A percentile compares a stretch with the other conserved stretches of the same genome.
phyloP scores from a whole-genome alignment of 2,329 filamentous ascomycete species.

The Colletotrichum lindemuthianum region DNA sequence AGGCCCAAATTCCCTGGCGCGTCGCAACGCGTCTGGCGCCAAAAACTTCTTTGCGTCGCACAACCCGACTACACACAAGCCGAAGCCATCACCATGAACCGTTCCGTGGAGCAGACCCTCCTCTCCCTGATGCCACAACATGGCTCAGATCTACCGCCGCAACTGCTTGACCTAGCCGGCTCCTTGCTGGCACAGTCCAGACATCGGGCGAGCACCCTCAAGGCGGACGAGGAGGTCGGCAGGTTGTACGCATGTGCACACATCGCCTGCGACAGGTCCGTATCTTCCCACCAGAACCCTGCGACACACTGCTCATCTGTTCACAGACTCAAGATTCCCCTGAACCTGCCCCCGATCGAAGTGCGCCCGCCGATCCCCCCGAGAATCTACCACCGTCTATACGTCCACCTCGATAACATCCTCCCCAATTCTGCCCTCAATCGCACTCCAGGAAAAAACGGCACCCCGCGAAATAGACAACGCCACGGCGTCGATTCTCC shows the following conservation, averaged over 20 bases:
- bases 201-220: slow-evolving; percentile 79
- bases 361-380: slow-evolving; percentile 82
- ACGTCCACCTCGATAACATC: slow-evolving; percentile 79
- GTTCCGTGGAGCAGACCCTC: slow-evolving; percentile 77
- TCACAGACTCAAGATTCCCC: slow-evolving; percentile 73
- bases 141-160: slow-evolving; percentile 71
- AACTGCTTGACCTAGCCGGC: slow-evolving; percentile 76
- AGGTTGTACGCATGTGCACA: slow-evolving; percentile 86
- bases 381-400: slow-evolving; percentile 84
- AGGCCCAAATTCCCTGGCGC: slow-evolving; percentile 7
- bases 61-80: not conserved
- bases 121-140: slow-evolving; percentile 79
- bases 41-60: slow-evolving; percentile 9
- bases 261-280: slow-evolving; percentile 86
- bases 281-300: not conserved
- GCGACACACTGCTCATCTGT: not conserved
- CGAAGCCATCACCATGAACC: slow-evolving; percentile 68
- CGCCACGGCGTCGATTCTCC: slow-evolving; percentile 38
- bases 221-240: slow-evolving; percentile 88
- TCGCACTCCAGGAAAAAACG: slow-evolving; percentile 47
- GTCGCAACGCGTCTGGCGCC: slow-evolving; percentile 27
- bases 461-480: slow-evolving; percentile 44
- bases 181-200: slow-evolving; percentile 85
- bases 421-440: slow-evolving; percentile 59
- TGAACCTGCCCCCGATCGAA: slow-evolving; percentile 81